Conservation (phyloP, 257 asterid species). For the Salvia miltiorrhiza region DNA sequence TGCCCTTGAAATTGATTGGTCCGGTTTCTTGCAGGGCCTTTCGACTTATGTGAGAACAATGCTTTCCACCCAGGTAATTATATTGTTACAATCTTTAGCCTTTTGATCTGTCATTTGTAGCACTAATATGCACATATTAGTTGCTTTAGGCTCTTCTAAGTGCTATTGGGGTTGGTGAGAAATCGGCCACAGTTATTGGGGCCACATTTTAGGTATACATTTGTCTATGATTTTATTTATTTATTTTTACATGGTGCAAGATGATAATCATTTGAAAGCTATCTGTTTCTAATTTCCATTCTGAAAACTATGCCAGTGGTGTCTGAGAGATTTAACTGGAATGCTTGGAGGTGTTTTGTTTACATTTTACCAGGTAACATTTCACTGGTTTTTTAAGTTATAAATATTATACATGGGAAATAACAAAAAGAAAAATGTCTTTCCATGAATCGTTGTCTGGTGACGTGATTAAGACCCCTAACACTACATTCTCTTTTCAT, state of each 20-base stretch:
- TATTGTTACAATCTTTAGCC: background rate
- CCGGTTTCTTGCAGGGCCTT: conserved; percentile 59
- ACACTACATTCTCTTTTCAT: background rate
- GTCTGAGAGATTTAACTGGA: conserved; percentile 92
- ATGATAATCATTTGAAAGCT: background rate
- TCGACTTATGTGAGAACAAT: conserved; percentile 92
- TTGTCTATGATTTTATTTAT: background rate
- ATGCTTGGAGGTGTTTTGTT: conserved; percentile 92
- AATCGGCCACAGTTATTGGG: conserved; percentile 92
- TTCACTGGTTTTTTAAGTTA: conserved; percentile 1
- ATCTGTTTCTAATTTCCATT: background rate
- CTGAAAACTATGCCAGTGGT: conserved; percentile 63
- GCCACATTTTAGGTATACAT: conserved; percentile 84
- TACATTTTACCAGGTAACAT: conserved; percentile 83
- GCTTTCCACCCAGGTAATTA: conserved; percentile 89
- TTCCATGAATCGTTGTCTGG: conserved; percentile 1
- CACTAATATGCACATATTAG: background rate
- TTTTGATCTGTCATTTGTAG: conserved; percentile 2
- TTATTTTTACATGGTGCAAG: background rate
- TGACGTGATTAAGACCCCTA: background rate
- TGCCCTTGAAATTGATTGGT: background rate
- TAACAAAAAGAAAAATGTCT: background rate
- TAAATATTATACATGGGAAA: background rate
- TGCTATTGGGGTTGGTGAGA: conserved; percentile 98
- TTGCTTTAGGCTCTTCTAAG: conserved; percentile 78